Conservation (phyloP, 2,329 filamentous ascomycete species). For the Pezicula carpinea region DNA sequence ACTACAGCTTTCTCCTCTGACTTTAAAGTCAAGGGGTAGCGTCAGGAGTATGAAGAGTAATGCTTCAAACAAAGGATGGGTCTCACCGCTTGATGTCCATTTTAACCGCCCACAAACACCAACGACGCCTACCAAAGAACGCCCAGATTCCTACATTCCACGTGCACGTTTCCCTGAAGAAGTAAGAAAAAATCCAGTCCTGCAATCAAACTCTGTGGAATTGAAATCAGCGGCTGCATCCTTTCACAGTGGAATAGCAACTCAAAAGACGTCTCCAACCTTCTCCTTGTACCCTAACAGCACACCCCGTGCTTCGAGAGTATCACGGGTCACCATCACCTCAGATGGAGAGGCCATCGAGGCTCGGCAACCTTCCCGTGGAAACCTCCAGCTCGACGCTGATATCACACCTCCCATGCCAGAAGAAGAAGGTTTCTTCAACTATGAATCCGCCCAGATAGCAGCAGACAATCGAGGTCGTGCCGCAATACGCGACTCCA, state of each 20-base stretch:
- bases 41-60: background rate
- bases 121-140: background rate
- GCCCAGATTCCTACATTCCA: constrained; percentile 16
- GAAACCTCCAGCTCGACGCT: background rate
- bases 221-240: constrained; percentile 1
- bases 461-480: background rate
- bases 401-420: background rate
- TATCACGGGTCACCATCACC: background rate
- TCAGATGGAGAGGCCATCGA: background rate
- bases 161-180: constrained; percentile 11
- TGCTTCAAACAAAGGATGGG: constrained; percentile 7
- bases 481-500: constrained; percentile 8
- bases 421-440: background rate
- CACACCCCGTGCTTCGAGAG: background rate
- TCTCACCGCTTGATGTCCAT: constrained; percentile 20
- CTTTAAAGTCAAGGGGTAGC: background rate
- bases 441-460: background rate
- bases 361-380: background rate
- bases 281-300: constrained; percentile 1
- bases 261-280: constrained; percentile 11
- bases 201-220: background rate
- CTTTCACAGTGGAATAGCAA: constrained; percentile 3
- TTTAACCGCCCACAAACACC: constrained; percentile 16
- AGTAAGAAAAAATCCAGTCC: background rate
- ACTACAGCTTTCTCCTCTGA: background rate